Percentiles rank a stretch among this genome's conserved stretches.
phyloP scores from a whole-genome alignment of 306 rosid genomes.

The Parietaria judaica region DNA sequence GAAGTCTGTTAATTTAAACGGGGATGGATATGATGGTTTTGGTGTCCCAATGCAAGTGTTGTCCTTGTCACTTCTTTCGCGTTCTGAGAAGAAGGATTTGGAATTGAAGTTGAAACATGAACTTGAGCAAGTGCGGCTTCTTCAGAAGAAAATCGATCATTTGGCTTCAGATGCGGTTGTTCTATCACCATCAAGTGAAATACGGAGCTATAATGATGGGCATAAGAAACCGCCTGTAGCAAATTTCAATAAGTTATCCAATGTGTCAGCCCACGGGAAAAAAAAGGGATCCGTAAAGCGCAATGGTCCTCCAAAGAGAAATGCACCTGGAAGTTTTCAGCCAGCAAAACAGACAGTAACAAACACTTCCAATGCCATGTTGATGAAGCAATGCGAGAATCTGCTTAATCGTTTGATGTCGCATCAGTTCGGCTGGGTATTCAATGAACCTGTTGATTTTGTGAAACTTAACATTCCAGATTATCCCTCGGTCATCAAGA shows the following conservation, averaged over 20 bases:
- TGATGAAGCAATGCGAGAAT: slow-evolving; percentile 57
- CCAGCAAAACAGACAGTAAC: slow-evolving; percentile 32
- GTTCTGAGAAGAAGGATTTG: slow-evolving; percentile 60
- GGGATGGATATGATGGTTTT: slow-evolving; percentile 41
- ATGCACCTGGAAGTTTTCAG: slow-evolving; percentile 37
- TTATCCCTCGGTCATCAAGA: slow-evolving; percentile 71
- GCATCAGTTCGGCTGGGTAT: slow-evolving; percentile 63
- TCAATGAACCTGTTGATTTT: slow-evolving; percentile 64
- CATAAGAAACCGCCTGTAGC: slow-evolving; percentile 47
- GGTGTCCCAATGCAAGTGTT: slow-evolving; percentile 50
- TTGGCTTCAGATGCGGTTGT: slow-evolving; percentile 29
- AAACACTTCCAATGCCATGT: slow-evolving; percentile 32
- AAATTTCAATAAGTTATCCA: slow-evolving; percentile 24
- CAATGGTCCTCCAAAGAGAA: slow-evolving; percentile 48
- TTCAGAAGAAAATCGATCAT: slow-evolving; percentile 50
- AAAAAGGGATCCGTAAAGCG: slow-evolving; percentile 51
- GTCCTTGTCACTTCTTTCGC: slow-evolving; percentile 50
- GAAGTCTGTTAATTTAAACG: slow-evolving; percentile 49
- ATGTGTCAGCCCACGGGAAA: slow-evolving; percentile 39
- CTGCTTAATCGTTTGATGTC: slow-evolving; percentile 47
- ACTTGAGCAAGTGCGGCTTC: slow-evolving; percentile 60
- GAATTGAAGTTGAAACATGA: slow-evolving; percentile 55
- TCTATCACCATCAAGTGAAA: slow-evolving; percentile 56
- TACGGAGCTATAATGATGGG: slow-evolving; percentile 54
- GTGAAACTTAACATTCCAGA: slow-evolving; percentile 85